A percentile compares a stretch with the other conserved stretches of the same genome.
Evolutionary conservation across 2,329 filamentous ascomycete genomes (phyloP).

Genomic region (Myriosclerotinia curreyana): DNA sequence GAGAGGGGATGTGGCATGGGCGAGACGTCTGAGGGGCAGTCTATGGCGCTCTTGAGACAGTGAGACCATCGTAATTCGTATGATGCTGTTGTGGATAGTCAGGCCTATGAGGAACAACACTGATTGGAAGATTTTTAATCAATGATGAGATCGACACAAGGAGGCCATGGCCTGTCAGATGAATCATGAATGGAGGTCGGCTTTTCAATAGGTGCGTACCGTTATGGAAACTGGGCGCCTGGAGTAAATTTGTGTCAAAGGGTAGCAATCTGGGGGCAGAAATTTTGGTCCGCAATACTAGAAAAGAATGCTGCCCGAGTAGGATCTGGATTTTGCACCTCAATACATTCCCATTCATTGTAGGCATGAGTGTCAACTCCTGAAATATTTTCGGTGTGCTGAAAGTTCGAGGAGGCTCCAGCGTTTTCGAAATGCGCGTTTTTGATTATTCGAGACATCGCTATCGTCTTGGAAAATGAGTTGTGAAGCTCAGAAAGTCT

Average conservation of each 20-base stretch:
- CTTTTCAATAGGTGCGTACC: not conserved
- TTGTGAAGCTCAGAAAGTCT: conserved; percentile 20
- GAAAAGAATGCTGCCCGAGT: not conserved
- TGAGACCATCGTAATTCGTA: not conserved
- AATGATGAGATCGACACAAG: conserved; percentile 15
- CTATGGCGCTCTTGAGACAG: conserved; percentile 15
- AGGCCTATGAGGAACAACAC: not conserved
- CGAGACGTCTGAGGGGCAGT: conserved; percentile 11
- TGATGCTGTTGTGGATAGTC: not conserved
- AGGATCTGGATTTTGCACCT: not conserved
- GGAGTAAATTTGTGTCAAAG: not conserved
- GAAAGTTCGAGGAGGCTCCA: not conserved
- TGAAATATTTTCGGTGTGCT: not conserved
- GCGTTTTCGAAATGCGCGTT: not conserved
- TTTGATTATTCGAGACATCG: conserved; percentile 9
- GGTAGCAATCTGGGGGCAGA: not conserved
- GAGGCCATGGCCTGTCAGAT: conserved; percentile 8
- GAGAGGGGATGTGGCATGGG: not conserved
- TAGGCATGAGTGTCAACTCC: not conserved
- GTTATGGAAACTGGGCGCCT: not conserved
- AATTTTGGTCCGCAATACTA: not conserved
- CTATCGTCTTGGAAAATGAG: conserved; percentile 16
- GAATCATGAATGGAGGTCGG: conserved; percentile 1
- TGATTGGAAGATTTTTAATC: conserved; percentile 2
- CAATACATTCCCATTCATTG: not conserved